Evolutionary conservation across 2,329 filamentous ascomycete species (phyloP), one percentile per base, ranked within the genome.

Genomic region (Didymella lethalis): DNA sequence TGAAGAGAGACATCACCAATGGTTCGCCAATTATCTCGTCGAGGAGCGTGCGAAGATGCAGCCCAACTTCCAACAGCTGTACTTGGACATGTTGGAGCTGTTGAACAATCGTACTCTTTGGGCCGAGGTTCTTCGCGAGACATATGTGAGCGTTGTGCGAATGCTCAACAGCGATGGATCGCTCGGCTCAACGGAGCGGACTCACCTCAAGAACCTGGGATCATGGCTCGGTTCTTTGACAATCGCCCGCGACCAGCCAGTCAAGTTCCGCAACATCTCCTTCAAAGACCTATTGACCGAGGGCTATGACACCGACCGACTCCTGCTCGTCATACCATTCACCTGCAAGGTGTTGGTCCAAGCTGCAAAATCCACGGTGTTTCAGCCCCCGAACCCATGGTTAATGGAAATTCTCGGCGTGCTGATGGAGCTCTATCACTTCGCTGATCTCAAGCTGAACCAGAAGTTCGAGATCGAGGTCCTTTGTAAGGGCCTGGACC

Each of bases 391-490:
- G 1, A 99, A 99, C 69, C 95, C 95, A 1, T 99, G 95, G 95
- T 78, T 97, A 44, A 96, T 97, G 91, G 95, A 99, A 70, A 95
- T 99, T 53, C 87, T 99, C 54, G 87, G 91, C 64, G 83, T 98
- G 7, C 84, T 99, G 34, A 91, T 97, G 69, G 96, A 99, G 73
- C 84, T 99, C 4, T 99, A 99, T 72, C 90, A 97, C 71, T 90
- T 91, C 70, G 92, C 92, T 14, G 94, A 97, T 68, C 82, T 99
- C 55, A 98, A 98, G 76, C 85, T 99, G 36, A 98, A 98, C 67
- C 88, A 97, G 50, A 99, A 98, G 71, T 99, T 99, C 69, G 95
- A 99, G 77, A 98, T 99, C 57, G 95, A 99, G 77, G 93, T 99
- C 26, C 84, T 99, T 25, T 99, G 93, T 82, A 96, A 96, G 74